A percentile compares a stretch with the other conserved stretches of the same genome.
These are phyloP conservation scores for Talaromyces sp. DNA, from an alignment of 2,329 filamentous ascomycete species.

Conservation along the genomic window DNA sequence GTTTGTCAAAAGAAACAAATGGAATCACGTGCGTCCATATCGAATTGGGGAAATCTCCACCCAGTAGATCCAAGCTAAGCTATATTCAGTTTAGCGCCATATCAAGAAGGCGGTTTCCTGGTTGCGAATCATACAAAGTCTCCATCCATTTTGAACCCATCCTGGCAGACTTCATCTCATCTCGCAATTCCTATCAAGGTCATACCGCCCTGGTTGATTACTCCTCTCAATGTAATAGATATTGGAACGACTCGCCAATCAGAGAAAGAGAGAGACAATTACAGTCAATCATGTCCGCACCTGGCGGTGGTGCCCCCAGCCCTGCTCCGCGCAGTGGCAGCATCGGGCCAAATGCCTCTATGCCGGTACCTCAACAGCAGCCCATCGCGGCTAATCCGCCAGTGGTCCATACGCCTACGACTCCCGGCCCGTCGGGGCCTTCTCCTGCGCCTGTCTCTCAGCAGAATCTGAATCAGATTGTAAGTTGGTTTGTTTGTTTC, in stretches of 20 bases:
- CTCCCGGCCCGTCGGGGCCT: constrained; percentile 36
- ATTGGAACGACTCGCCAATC: not conserved
- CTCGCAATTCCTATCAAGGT: not conserved
- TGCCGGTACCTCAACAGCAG: constrained; percentile 46
- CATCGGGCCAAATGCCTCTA: constrained; percentile 43
- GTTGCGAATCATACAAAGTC: constrained; percentile 9
- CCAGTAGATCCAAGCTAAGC: not conserved
- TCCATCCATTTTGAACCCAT: not conserved
- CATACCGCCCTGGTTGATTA: not conserved
- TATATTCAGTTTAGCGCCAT: constrained; percentile 1
- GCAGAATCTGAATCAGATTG: constrained; percentile 92
- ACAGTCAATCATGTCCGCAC: constrained; percentile 39
- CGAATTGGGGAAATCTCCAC: constrained; percentile 3
- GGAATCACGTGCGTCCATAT: constrained; percentile 8
- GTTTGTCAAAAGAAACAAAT: not conserved
- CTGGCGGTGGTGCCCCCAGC: constrained; percentile 41
- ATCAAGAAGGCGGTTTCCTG: constrained; percentile 13
- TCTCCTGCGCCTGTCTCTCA: constrained; percentile 58
- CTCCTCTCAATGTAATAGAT: not conserved
- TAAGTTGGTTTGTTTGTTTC: constrained; percentile 49
- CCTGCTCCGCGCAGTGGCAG: constrained; percentile 46
- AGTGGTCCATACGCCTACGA: constrained; percentile 26
- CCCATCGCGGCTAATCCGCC: constrained; percentile 45
- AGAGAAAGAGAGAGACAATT: not conserved
- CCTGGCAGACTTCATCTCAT: not conserved